Base-by-base conservation (phyloP, 202 grass and related monocot genomes). In the Brachypodium distachyon region DNA sequence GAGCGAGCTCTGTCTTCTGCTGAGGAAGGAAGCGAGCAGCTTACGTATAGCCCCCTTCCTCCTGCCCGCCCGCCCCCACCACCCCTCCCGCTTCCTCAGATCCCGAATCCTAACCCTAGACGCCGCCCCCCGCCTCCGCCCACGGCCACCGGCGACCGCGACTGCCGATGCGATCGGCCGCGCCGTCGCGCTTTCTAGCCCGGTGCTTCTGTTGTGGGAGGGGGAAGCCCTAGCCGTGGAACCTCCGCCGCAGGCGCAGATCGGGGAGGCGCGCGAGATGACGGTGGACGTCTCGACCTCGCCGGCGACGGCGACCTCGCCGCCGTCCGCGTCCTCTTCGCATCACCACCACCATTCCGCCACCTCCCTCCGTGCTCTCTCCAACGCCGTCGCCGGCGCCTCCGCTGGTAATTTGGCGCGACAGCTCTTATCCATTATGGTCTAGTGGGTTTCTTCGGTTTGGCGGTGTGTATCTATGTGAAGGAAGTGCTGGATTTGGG, bases 371-470 rank as follows among this genome's bases (percentile, higher is more conserved):
- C 80, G 83, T 18, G 50, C 89, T 22, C 68, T 96, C 60, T 87
- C 64, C 79, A 77, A 96, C 62, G 89, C 92, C 58, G 83, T 50
- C 49, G 80, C 90, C 9, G 93, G 93, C 23, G 96, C 96, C 55
- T 99, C 92, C 31, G 92, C 96, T 5, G 92, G 96, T 99, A 81
- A 22, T 77, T 4, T 7, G 14, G 19, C 51, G 65, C 27, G 44
- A 22, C 12, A 7, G 27, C 34, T 76, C 33, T 69, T 47, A 1
- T 51, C 40, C 54, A 61, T 75, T 74, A 67, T 23, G 4, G 6
- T 5, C 25, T 40, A 27, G 10, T 58, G 54, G 54, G 31, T 31
- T 73, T 59, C 36, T 44, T 74, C 46, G 48, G 51, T 16, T 65
- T 46, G 18, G 38, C 44, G 11, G 4, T 21, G 19, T 52, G 29